phyloP scores from a whole-genome alignment of 106 monocot species.

The Xerophyta viscosa region DNA sequence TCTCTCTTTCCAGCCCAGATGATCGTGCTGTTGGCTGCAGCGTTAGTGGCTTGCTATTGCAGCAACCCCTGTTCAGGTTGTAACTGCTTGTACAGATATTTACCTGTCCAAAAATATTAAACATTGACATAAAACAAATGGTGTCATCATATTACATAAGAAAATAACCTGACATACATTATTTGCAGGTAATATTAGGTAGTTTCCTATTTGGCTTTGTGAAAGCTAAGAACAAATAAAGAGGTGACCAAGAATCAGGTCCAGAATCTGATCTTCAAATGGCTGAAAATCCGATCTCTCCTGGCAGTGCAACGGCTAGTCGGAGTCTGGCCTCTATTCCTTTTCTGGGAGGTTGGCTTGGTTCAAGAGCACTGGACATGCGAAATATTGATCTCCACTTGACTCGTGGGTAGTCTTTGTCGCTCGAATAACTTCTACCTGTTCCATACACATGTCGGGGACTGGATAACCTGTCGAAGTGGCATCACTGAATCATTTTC shows the following conservation, averaged over 20 bases:
- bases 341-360: conserved; percentile 27
- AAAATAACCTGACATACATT: background rate
- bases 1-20: conserved; percentile 33
- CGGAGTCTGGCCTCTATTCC: conserved; percentile 8
- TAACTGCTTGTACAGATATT: too few relatives aligned
- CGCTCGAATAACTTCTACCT: background rate
- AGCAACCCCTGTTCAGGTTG: conserved; percentile 45
- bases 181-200: conserved; percentile 45
- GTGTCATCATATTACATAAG: background rate
- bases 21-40: conserved; percentile 30
- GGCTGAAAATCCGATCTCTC: conserved; percentile 1
- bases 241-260: conserved; percentile 9
- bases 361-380: conserved; percentile 15
- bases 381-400: conserved; percentile 32
- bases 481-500: background rate
- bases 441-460: background rate
- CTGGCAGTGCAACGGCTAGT: background rate
- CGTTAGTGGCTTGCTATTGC: conserved; percentile 34
- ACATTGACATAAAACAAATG: too few relatives aligned
- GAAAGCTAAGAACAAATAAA: conserved; percentile 35
- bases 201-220: conserved; percentile 29
- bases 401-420: conserved; percentile 23
- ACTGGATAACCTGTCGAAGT: background rate
- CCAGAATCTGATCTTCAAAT: conserved; percentile 11
- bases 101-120: too few relatives aligned